Percentiles rank a stretch among this genome's conserved stretches.
These are phyloP conservation scores for Saccharomycopsis schoenii DNA, from an alignment of 805 yeast species.

Conservation along the genomic window DNA sequence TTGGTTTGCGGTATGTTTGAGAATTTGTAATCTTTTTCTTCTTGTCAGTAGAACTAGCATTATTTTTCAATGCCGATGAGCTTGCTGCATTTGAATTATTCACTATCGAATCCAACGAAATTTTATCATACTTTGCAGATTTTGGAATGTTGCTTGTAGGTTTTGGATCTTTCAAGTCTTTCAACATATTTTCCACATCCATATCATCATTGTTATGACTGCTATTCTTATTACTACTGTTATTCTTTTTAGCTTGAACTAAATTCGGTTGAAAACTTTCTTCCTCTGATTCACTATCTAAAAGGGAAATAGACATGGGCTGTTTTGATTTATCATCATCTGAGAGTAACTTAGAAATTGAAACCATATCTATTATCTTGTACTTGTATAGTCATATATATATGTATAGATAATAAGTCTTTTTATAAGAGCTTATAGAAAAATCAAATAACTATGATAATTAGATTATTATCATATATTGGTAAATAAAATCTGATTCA, in stretches of 20 bases:
- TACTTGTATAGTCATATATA: not conserved
- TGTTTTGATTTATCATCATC: not conserved
- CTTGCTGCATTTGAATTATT: not conserved
- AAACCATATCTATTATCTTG: not conserved
- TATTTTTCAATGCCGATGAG: not conserved
- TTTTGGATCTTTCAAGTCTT: not conserved
- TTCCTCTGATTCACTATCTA: not conserved
- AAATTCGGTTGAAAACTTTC: not conserved
- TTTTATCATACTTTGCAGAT: not conserved
- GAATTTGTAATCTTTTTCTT: not conserved
- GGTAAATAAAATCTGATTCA: too few relatives aligned
- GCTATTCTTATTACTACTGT: too few relatives aligned
- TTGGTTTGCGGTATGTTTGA: slow-evolving; percentile 4
- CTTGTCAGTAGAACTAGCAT: not conserved
- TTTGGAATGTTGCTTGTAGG: not conserved
- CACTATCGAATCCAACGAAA: not conserved
- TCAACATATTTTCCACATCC: not conserved
- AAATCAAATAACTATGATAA: too few relatives aligned
- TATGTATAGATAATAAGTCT: not conserved
- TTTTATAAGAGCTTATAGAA: too few relatives aligned
- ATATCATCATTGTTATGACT: not conserved
- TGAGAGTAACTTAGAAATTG: not conserved
- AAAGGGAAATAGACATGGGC: not conserved
- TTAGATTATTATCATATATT: too few relatives aligned
- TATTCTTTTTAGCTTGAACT: not conserved